Evolutionary conservation across 1,284 basidiomycete genomes (phyloP).

Genomic region (Phaffia rhodozyma): DNA sequence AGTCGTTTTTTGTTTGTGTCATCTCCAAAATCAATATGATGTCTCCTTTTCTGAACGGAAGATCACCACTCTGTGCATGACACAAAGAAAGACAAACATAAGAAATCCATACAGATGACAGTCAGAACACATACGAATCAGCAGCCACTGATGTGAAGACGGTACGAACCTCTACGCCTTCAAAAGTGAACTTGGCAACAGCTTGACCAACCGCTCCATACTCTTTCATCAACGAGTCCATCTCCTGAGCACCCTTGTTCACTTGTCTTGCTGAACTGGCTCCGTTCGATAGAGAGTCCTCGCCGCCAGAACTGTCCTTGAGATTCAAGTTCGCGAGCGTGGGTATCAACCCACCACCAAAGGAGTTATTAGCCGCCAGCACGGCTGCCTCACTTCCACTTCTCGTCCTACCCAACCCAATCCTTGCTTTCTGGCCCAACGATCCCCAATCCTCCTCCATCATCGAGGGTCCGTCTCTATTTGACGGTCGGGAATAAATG

Average conservation of each 20-base stretch:
- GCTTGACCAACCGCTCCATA: neutral
- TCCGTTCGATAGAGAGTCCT: neutral
- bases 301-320: neutral
- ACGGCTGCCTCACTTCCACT: neutral
- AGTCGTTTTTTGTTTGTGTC: constrained; percentile 10
- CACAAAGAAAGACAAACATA: neutral
- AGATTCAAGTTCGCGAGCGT: neutral
- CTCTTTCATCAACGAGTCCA: neutral
- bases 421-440: constrained; percentile 2
- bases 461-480: neutral
- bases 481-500: neutral
- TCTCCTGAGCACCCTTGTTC: neutral
- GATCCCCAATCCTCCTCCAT: constrained; percentile 8
- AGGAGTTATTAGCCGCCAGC: neutral
- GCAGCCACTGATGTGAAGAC: too few relatives aligned
- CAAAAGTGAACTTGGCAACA: constrained; percentile 12
- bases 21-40: constrained; percentile 13
- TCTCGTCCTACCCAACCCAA: constrained; percentile 1
- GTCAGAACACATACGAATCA: neutral
- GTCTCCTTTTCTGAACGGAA: constrained; percentile 11
- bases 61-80: neutral
- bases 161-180: neutral
- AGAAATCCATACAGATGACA: neutral
- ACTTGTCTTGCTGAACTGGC: neutral
- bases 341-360: neutral